Conservation (phyloP, 2,329 filamentous ascomycete genomes). For the Penicillium polonicum region DNA sequence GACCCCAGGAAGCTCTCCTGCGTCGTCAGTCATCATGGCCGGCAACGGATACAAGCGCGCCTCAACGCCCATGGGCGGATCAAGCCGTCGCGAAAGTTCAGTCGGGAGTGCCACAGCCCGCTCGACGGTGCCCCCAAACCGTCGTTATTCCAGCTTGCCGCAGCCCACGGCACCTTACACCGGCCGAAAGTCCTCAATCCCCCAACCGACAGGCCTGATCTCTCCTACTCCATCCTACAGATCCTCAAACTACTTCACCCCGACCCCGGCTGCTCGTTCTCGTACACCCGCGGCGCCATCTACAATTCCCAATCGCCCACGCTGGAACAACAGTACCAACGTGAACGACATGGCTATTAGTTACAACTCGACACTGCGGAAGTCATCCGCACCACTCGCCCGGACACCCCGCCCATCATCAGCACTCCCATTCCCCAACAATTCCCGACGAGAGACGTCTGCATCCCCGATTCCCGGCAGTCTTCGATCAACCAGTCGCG, state of each 20-base stretch:
- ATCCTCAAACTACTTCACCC: conserved; percentile 51
- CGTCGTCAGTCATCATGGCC: conserved; percentile 62
- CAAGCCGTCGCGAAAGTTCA: conserved; percentile 50
- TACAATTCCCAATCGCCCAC: conserved; percentile 58
- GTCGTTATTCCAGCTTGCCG: conserved; percentile 52
- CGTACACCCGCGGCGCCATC: conserved; percentile 46
- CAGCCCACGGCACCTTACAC: conserved; percentile 32
- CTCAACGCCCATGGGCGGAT: conserved; percentile 46
- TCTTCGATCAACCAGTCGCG: conserved; percentile 35
- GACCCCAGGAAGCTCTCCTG: conserved; percentile 69
- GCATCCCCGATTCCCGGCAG: conserved; percentile 38
- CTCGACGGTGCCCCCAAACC: conserved; percentile 40
- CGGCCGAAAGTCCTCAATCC: conserved; percentile 39
- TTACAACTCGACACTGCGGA: conserved; percentile 57
- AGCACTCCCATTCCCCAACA: conserved; percentile 42
- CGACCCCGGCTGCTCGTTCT: conserved; percentile 47
- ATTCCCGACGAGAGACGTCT: conserved; percentile 44
- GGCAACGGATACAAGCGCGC: conserved; percentile 51
- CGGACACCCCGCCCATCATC: conserved; percentile 40
- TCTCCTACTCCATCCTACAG: conserved; percentile 38
- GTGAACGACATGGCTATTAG: conserved; percentile 63
- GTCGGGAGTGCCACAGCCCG: conserved; percentile 43
- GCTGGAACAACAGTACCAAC: conserved; percentile 71
- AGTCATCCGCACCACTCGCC: conserved; percentile 29
- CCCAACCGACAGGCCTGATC: conserved; percentile 30